phyloP scores from a whole-genome alignment of 352 stramenopile genomes.

The Phytophthora rubi region DNA sequence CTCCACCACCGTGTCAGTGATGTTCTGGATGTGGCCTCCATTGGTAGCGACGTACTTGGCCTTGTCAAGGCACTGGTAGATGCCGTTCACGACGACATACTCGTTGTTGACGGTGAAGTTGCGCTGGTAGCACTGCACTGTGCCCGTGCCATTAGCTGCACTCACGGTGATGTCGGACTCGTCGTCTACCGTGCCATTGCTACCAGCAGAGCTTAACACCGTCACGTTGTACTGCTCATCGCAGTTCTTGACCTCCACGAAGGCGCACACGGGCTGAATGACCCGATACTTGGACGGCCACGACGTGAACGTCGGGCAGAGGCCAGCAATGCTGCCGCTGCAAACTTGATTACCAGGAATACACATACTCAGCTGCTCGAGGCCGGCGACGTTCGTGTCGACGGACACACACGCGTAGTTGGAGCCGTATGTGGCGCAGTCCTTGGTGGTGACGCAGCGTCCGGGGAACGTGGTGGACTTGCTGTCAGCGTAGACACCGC shows the following conservation, averaged over 20 bases:
- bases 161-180: conserved; percentile 25
- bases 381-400: conserved; percentile 55
- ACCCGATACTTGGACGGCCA: conserved; percentile 75
- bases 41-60: conserved; percentile 65
- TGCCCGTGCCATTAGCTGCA: conserved; percentile 35
- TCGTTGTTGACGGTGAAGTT: conserved; percentile 63
- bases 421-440: conserved; percentile 62
- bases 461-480: conserved; percentile 60
- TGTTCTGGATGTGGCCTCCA: conserved; percentile 65
- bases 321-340: conserved; percentile 61
- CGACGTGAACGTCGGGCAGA: conserved; percentile 76
- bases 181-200: conserved; percentile 34
- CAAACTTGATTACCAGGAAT: conserved; percentile 62
- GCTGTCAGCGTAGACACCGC: conserved; percentile 19
- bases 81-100: conserved; percentile 64
- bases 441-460: conserved; percentile 49
- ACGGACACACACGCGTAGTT: conserved; percentile 80
- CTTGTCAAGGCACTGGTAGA: conserved; percentile 80
- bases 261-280: conserved; percentile 76
- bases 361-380: conserved; percentile 76
- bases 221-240: conserved; percentile 59
- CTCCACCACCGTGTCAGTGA: conserved; percentile 60
- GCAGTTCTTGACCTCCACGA: conserved; percentile 69
- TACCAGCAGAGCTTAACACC: conserved; percentile 25
- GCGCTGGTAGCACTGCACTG: conserved; percentile 71